Evolutionary conservation across 768 basidiomycete genomes (phyloP).

Genomic region (Termitomyces sp.): DNA sequence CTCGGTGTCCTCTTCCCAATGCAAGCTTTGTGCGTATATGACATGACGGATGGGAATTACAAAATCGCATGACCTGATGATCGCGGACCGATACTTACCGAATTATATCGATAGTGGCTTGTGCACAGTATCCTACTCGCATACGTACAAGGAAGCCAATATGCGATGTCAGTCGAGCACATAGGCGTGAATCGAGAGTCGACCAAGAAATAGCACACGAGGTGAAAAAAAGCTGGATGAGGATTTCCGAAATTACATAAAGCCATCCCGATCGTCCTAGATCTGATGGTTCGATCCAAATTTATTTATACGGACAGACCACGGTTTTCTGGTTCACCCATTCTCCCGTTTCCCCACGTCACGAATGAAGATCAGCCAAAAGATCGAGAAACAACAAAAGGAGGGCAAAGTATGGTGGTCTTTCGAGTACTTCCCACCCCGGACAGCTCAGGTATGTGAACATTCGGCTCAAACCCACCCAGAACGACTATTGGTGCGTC

Average conservation of each 20-base stretch:
- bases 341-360: constrained; percentile 12
- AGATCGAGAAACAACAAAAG: constrained; percentile 81
- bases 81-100: constrained; percentile 7
- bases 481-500: not conserved
- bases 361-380: constrained; percentile 91
- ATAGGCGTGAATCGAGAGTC: not conserved
- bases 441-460: constrained; percentile 80
- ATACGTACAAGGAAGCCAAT: not conserved
- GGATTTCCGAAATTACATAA: not conserved
- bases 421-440: constrained; percentile 97
- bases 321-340: constrained; percentile 7
- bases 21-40: not conserved
- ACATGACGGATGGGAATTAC: not conserved
- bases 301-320: constrained; percentile 14
- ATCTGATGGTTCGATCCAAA: constrained; percentile 17
- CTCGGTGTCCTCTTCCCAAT: not conserved
- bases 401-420: constrained; percentile 96
- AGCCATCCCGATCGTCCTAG: constrained; percentile 9
- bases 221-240: not conserved
- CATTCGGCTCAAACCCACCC: not conserved
- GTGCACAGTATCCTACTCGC: not conserved
- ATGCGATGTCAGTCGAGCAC: not conserved
- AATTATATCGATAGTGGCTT: not conserved
- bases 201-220: constrained; percentile 2
- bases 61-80: not conserved